Conservation (phyloP, 2,329 filamentous ascomycete genomes). For the Pseudocercospora pini-densiflorae region DNA sequence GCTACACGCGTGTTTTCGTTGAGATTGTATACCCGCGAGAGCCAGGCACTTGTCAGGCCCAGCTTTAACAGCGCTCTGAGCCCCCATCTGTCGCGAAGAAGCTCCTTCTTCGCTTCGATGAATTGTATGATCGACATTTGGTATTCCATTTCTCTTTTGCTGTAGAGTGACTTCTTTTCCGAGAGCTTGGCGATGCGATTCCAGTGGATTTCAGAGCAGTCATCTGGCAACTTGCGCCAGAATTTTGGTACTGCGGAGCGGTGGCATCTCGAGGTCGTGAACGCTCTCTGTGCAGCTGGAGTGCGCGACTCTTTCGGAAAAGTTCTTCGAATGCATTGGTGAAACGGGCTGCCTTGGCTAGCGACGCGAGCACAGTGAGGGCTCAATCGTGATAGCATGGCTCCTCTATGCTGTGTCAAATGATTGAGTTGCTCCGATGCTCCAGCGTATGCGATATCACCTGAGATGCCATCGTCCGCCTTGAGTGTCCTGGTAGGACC, state of each 20-base stretch:
- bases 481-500: background rate
- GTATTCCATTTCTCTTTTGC: background rate
- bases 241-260: background rate
- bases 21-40: background rate
- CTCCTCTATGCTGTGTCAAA: background rate
- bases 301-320: background rate
- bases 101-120: background rate
- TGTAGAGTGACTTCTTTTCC: background rate
- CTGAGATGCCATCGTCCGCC: background rate
- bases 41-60: background rate
- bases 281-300: background rate
- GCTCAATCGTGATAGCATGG: background rate
- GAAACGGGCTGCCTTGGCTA: background rate
- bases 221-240: background rate
- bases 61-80: background rate
- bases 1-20: background rate
- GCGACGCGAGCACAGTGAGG: background rate
- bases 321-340: background rate
- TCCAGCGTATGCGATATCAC: background rate
- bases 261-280: background rate
- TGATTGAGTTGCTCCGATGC: background rate
- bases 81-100: background rate
- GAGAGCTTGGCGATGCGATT: background rate
- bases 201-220: background rate
- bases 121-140: background rate